These are phyloP conservation scores for Debaryomyces psychrophilus DNA, from an alignment of 1,139 yeast genomes.

Conservation along the genomic window DNA sequence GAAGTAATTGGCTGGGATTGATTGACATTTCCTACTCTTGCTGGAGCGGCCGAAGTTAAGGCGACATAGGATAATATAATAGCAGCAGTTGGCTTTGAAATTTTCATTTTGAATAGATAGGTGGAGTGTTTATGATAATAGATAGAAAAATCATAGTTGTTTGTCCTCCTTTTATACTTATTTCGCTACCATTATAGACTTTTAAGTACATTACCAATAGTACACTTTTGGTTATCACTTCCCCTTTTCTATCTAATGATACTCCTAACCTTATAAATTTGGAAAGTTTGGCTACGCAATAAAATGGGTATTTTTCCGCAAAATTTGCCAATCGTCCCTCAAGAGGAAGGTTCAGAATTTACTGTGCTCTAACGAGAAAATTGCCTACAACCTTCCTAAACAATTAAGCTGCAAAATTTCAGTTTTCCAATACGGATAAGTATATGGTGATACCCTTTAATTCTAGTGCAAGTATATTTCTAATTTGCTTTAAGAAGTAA, in stretches of 20 bases:
- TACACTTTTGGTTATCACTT: background rate
- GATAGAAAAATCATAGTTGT: background rate
- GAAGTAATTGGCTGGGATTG: background rate
- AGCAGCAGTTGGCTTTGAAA: constrained; percentile 15
- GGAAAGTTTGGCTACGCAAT: background rate
- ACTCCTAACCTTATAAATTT: background rate
- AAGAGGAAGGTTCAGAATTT: background rate
- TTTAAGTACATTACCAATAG: background rate
- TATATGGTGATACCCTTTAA: background rate
- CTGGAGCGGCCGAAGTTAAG: constrained; percentile 14
- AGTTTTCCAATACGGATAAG: background rate
- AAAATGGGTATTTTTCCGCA: background rate
- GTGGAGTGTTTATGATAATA: background rate
- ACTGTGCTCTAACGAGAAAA: background rate
- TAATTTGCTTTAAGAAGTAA: background rate
- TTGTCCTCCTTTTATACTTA: background rate
- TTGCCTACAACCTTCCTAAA: background rate
- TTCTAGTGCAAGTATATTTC: background rate
- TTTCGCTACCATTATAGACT: background rate
- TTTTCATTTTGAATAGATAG: constrained; percentile 12
- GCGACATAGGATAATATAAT: constrained; percentile 17
- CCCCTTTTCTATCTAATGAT: background rate
- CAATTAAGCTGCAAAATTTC: background rate
- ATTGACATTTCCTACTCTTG: background rate
- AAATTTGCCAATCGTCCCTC: background rate